Percentiles rank a stretch among this genome's conserved stretches.
phyloP scores from a whole-genome alignment of 345 rosid species.

The Pseudoturritis turrita region DNA sequence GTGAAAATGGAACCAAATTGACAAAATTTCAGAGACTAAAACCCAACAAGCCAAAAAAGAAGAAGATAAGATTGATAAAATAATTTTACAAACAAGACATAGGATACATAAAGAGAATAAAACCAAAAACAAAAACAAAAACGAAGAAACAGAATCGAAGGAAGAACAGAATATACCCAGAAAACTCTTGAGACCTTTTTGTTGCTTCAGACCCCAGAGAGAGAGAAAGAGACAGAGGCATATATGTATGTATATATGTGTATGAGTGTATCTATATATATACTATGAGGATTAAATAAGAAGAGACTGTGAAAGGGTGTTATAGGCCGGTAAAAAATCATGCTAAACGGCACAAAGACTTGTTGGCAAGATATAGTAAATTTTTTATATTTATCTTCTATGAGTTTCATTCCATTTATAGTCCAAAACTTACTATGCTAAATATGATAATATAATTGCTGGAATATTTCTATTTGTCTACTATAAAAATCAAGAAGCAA shows the following conservation, averaged over 20 bases:
- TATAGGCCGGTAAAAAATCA: neutral
- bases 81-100: neutral
- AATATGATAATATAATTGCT: neutral
- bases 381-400: conserved; percentile 1
- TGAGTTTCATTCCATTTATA: conserved; percentile 20
- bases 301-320: conserved; percentile 1
- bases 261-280: neutral
- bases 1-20: neutral
- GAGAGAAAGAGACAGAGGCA: conserved; percentile 1
- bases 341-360: neutral
- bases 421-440: neutral
- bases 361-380: neutral
- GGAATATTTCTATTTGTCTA: neutral
- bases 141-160: neutral
- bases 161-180: conserved; percentile 1
- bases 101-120: neutral
- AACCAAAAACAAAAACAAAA: neutral
- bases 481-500: neutral
- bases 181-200: neutral
- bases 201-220: neutral
- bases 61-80: neutral
- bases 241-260: neutral
- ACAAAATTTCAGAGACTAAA: neutral
- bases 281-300: neutral
- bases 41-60: neutral